Percentiles rank a stretch among this genome's conserved stretches.
These are phyloP conservation scores for Jacaranda mimosifolia DNA, from an alignment of 257 asterid species.

Conservation along the genomic window DNA sequence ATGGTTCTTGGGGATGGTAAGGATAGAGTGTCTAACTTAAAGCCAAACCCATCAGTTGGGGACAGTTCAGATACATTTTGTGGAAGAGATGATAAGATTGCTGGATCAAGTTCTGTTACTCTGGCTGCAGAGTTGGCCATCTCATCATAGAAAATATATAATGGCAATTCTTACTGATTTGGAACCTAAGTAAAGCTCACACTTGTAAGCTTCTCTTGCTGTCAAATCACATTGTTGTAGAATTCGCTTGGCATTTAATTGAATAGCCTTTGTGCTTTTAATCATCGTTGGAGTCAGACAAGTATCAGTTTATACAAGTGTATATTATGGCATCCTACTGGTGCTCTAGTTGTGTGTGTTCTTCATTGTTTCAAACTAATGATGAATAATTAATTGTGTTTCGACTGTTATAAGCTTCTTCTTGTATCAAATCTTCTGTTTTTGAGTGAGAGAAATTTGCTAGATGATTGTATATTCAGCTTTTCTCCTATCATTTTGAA, in stretches of 20 bases:
- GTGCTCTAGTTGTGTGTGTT: conserved; percentile 31
- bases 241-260: conserved; percentile 29
- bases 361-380: conserved; percentile 27
- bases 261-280: conserved; percentile 33
- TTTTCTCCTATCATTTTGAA: not conserved
- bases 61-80: conserved; percentile 32
- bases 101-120: conserved; percentile 36
- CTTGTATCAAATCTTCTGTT: conserved; percentile 11
- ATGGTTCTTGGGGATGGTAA: conserved; percentile 46
- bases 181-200: not conserved
- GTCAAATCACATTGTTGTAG: conserved; percentile 41
- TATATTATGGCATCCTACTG: conserved; percentile 28
- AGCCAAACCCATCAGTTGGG: conserved; percentile 46
- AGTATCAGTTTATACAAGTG: conserved; percentile 12
- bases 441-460: not conserved
- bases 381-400: conserved; percentile 22
- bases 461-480: conserved; percentile 25
- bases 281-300: conserved; percentile 4
- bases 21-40: conserved; percentile 38
- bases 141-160: not conserved
- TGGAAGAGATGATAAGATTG: conserved; percentile 29
- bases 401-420: conserved; percentile 19
- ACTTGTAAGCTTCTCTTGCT: conserved; percentile 30
- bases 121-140: conserved; percentile 39
- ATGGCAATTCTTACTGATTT: not conserved